Percentiles rank a stretch among this genome's conserved stretches.
These are phyloP conservation scores for Candida sp. DNA, from an alignment of 1,139 yeast species.

Conservation along the genomic window DNA sequence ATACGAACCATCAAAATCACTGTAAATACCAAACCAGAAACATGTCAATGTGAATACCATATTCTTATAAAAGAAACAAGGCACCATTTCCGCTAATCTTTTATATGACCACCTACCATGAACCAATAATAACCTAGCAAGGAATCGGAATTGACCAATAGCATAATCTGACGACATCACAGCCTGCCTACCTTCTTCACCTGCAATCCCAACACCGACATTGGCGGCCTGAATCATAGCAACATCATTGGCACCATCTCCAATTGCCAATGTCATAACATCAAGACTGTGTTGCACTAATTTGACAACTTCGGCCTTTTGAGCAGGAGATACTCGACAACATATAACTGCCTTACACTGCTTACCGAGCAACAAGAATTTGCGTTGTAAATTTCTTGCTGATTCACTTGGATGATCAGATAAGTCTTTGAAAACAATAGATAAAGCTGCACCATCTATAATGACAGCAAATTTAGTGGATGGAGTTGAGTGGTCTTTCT, in stretches of 20 bases:
- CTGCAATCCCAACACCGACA: slow-evolving; percentile 66
- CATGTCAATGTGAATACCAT: slow-evolving; percentile 58
- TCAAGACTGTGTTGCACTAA: slow-evolving; percentile 48
- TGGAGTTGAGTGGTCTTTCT: slow-evolving; percentile 50
- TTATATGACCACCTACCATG: slow-evolving; percentile 69
- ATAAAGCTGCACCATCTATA: slow-evolving; percentile 55
- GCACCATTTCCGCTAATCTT: slow-evolving; percentile 61
- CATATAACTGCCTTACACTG: slow-evolving; percentile 60
- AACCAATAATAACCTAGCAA: slow-evolving; percentile 51
- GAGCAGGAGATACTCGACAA: slow-evolving; percentile 65
- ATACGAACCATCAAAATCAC: slow-evolving; percentile 58
- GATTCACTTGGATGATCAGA: slow-evolving; percentile 15
- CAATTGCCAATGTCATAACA: slow-evolving; percentile 65
- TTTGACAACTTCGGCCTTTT: slow-evolving; percentile 55
- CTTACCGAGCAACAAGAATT: slow-evolving; percentile 54
- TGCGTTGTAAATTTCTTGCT: slow-evolving; percentile 21
- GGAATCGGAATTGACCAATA: slow-evolving; percentile 59
- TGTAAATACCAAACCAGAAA: slow-evolving; percentile 61
- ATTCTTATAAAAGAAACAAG: slow-evolving; percentile 62
- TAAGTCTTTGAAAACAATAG: slow-evolving; percentile 31
- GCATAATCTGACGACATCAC: slow-evolving; percentile 68
- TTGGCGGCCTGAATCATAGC: slow-evolving; percentile 69
- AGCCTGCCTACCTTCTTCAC: slow-evolving; percentile 68
- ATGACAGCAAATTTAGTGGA: slow-evolving; percentile 44
- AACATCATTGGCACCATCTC: slow-evolving; percentile 69